Percentiles rank a stretch among this genome's conserved stretches.
Evolutionary conservation across 2,329 filamentous ascomycete genomes (phyloP).

Genomic region (Botryotinia narcissicola): DNA sequence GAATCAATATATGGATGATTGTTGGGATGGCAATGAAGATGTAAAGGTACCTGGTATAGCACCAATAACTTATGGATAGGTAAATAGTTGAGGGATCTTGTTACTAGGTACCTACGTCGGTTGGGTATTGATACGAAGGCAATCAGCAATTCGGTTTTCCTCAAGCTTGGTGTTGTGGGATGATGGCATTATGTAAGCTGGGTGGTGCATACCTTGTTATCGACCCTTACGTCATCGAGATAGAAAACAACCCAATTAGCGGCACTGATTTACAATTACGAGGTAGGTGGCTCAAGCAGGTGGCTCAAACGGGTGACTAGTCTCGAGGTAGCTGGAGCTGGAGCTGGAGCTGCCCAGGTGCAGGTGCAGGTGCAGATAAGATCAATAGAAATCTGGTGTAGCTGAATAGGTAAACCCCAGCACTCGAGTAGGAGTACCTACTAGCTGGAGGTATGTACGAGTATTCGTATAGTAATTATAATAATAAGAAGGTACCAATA

Average conservation of each 20-base stretch:
- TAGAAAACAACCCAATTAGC: background rate
- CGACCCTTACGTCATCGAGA: background rate
- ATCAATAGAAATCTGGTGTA: background rate
- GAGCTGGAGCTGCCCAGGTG: no score
- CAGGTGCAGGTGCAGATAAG: no score
- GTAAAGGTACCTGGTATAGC: background rate
- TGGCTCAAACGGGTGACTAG: background rate
- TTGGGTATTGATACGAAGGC: background rate
- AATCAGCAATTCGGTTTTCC: background rate
- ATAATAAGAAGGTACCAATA: background rate
- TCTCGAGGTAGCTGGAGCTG: no score
- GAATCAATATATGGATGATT: background rate
- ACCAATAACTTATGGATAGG: background rate
- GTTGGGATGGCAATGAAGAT: background rate
- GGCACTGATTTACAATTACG: background rate
- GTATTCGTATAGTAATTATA: background rate
- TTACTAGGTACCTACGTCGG: background rate
- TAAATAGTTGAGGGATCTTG: background rate
- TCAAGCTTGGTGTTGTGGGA: background rate
- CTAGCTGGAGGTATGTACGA: background rate
- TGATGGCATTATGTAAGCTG: background rate
- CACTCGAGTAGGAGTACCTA: background rate
- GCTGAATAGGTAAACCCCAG: background rate
- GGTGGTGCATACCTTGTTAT: background rate
- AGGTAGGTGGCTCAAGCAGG: background rate